Base-by-base conservation (phyloP, 2,329 filamentous ascomycete genomes). In the Fonsecaea pugnacius region DNA sequence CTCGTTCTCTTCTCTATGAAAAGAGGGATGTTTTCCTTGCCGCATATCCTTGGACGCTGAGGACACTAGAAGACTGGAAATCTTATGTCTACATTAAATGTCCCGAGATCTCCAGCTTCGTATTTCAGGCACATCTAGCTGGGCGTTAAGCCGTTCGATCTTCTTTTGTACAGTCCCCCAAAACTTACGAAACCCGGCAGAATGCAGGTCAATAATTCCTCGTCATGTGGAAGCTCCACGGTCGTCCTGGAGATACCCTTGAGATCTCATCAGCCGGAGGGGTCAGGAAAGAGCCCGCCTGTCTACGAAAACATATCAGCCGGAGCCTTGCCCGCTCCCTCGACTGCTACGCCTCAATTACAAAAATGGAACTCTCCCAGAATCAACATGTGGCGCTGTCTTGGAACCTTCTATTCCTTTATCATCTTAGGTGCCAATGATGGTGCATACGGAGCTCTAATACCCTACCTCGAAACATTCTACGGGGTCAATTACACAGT, bases 291-390 rank as follows among this genome's bases (percentile, higher is more conserved):
- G 30, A 36, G 43, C 18, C 53, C 16, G 10, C 36, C 51, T 10
- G 27, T 61, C 10, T 43, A 46, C 30, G 60, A 66, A 48, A 52
- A 60, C 16, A 65, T 53, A 24, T 54, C 60, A 27, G 61, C 65
- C n/a, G 63, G 63, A 21, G 64, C 61, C 52, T 72, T 83, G 0
- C 81, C 82, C 0, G 79, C 80, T 7, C 82, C 82, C 1, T 80
- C 77, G 0, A 81, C 78, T 0, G 76, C 78, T 0, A 70, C 76
- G 4, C 74, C 74, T 33, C 76, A 78, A 60, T 71, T 79, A 16
- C 84, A 89, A 71, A 78, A 74, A 74, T 91, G 89, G 89, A 90
- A 90, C 70, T 76, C 78, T n/a, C 83, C 88, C 0, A 74, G 77
- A 8, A 78, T 80, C 48, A 91, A 89, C 72, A 76, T 84, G 4